phyloP scores from a whole-genome alignment of 2,329 filamentous ascomycete species.

The Cercospora zeae-maydis region DNA sequence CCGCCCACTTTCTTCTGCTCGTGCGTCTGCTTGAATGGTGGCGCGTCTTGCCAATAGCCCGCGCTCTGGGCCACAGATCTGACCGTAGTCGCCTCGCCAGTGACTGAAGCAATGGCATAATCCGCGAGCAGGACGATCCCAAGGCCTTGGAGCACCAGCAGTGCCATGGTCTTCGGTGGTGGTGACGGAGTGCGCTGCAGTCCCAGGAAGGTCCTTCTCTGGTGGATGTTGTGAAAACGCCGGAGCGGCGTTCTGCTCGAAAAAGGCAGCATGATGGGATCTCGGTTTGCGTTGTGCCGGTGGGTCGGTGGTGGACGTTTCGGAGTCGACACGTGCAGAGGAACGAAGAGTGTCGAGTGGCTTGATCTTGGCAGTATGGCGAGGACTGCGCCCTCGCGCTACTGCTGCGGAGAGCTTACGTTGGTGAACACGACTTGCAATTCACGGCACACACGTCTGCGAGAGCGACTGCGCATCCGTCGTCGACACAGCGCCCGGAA shows the following conservation, averaged over 20 bases:
- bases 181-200: constrained; percentile 33
- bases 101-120: constrained; percentile 26
- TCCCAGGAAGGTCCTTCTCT: constrained; percentile 32
- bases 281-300: not conserved
- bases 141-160: constrained; percentile 35
- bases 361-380: not conserved
- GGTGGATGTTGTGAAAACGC: constrained; percentile 7
- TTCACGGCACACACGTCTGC: not conserved
- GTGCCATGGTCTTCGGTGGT: constrained; percentile 32
- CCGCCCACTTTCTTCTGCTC: constrained; percentile 6
- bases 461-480: not conserved
- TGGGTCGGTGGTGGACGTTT: constrained; percentile 1
- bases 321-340: constrained; percentile 1
- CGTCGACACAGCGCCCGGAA: not conserved
- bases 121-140: constrained; percentile 34
- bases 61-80: constrained; percentile 30
- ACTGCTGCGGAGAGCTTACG: constrained; percentile 1
- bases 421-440: constrained; percentile 1
- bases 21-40: constrained; percentile 24
- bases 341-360: not conserved
- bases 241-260: not conserved
- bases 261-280: constrained; percentile 6
- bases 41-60: constrained; percentile 29
- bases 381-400: constrained; percentile 1
- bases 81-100: constrained; percentile 25